Evolutionary conservation across 208 protist species (phyloP), one percentile per base, ranked within the genome.

Genomic region (Crithidia acanthocephali): DNA sequence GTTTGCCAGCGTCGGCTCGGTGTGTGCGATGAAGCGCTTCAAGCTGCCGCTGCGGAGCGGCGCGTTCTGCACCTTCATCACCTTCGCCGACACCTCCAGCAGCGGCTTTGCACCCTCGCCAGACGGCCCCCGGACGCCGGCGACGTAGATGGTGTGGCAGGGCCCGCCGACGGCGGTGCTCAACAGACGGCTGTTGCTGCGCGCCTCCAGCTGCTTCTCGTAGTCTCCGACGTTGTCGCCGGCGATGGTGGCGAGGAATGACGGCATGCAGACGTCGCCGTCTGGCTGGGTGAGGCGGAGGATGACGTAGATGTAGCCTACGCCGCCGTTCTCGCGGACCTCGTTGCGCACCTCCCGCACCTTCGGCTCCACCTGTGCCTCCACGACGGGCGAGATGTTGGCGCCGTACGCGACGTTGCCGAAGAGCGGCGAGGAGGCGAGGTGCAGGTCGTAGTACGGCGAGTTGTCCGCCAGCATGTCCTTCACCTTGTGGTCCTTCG

Each of bases 391-490:
- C 22, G 50, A 48, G 23, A 87, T 73, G 45, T 40, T 69, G 9
- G 71, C 73, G 30, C 78, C 77, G 63, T 77, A 71, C 20, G 72
- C 47, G 40, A 75, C 65, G 27, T 85, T 85, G 44, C 86, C 86
- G 32, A 87, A 92, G 27, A 89, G 70, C 32, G 86, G 86, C 8
- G 83, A 88, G 33, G 81, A 81, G 47, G 76, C 83, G 40, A 92
- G 48, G 25, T 79, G 61, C 1, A 87, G 55, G 28, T 80, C 71
- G 32, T 67, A 72, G 71, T 87, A 88, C 50, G 72, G 53, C 9
- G 75, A 60, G 56, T 69, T 77, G 15, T 72, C 60, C 23, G 74
- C 70, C 51, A 92, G 74, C 60, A 89, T 82, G 71, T 92, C 86
- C 63, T 72, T 75, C 32, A 77, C 60, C 44, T 77, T 78, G 48